Percentiles rank a stretch among this genome's conserved stretches.
phyloP scores from a whole-genome alignment of 495 filamentous ascomycete species.

The Daldinia bambusicola region DNA sequence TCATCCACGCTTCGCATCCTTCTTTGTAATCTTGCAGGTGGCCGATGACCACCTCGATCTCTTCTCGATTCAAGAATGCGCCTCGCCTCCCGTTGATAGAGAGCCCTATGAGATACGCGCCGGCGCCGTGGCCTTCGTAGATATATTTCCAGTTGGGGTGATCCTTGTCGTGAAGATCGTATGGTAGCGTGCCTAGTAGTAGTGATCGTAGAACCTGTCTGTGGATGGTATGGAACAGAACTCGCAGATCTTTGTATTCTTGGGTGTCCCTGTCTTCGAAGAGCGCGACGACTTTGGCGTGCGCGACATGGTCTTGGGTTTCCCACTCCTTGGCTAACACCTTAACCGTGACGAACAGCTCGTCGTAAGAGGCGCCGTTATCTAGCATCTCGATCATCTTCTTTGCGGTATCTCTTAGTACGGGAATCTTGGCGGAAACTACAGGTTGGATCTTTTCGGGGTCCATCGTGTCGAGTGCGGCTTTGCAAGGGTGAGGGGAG shows the following conservation, averaged over 20 bases:
- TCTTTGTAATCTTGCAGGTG: neutral
- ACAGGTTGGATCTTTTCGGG: neutral
- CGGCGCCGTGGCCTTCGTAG: neutral
- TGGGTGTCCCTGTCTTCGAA: neutral
- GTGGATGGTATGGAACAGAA: neutral
- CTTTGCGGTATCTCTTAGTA: neutral
- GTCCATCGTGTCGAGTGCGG: too few species aligned
- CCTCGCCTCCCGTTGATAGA: neutral
- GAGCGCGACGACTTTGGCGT: neutral
- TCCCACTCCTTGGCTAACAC: neutral
- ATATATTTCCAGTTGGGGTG: neutral
- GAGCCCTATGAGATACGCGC: neutral
- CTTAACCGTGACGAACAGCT: neutral
- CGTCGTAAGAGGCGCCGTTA: neutral
- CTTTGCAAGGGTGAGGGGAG: too few species aligned
- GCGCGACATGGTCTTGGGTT: neutral
- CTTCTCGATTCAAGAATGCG: neutral
- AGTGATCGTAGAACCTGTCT: neutral
- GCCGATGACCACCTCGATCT: neutral
- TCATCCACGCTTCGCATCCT: neutral
- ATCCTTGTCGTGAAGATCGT: neutral
- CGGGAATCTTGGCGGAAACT: neutral
- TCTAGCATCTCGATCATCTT: neutral
- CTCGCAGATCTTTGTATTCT: neutral
- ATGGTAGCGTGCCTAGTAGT: neutral